Evolutionary conservation across 1,139 yeast genomes (phyloP).

Genomic region (Kodamaea plutei): DNA sequence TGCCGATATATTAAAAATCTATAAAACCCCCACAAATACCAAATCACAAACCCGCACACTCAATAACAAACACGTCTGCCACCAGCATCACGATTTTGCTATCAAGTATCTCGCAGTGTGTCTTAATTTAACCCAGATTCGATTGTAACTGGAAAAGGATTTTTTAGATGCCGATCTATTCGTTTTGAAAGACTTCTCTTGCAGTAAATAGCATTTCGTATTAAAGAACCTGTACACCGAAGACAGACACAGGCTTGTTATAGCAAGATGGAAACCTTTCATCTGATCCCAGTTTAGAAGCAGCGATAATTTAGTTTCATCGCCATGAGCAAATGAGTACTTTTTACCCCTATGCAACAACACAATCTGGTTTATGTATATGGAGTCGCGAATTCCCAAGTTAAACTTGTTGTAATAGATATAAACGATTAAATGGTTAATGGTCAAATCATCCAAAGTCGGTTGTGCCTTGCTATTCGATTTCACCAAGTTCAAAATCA

Average conservation of each 20-base stretch:
- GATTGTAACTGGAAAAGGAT: too few species aligned
- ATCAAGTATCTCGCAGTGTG: too few species aligned
- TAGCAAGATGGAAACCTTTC: constrained; percentile 10
- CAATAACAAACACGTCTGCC: too few species aligned
- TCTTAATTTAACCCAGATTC: too few species aligned
- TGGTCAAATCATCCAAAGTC: constrained; percentile 9
- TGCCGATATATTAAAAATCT: too few species aligned
- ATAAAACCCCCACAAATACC: too few species aligned
- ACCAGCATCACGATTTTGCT: too few species aligned
- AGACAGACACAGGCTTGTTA: constrained; percentile 3
- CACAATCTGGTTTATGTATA: constrained; percentile 13
- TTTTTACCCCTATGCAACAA: constrained; percentile 13
- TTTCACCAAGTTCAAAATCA: constrained; percentile 13
- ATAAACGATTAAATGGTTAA: constrained; percentile 15
- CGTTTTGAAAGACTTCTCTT: not conserved
- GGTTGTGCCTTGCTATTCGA: constrained; percentile 9
- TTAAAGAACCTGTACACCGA: constrained; percentile 14
- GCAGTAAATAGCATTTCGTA: constrained; percentile 11
- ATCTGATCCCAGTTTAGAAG: constrained; percentile 7
- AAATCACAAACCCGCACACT: too few species aligned
- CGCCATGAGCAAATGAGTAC: constrained; percentile 8
- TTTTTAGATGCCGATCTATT: too few species aligned
- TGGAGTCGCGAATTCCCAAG: constrained; percentile 5
- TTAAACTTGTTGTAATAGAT: constrained; percentile 12
- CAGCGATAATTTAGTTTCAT: constrained; percentile 4